phyloP scores from a whole-genome alignment of 192 early-diverging fungal species.

The Coemansia sp. region DNA sequence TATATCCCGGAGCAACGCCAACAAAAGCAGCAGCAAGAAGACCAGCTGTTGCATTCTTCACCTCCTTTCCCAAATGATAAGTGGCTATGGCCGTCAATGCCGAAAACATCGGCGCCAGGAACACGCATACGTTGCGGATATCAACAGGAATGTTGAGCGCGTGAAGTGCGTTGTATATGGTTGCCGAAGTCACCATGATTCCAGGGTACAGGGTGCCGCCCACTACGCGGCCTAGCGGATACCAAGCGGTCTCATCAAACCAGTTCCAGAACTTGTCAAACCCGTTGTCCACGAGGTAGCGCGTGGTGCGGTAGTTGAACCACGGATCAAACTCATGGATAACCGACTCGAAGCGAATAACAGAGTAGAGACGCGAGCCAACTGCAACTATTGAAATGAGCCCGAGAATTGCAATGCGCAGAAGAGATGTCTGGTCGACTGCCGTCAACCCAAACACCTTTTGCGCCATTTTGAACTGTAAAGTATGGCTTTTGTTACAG shows the following conservation, averaged over 20 bases:
- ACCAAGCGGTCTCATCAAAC: constrained; percentile 99
- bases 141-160: constrained; percentile 94
- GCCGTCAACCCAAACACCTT: constrained; percentile 53
- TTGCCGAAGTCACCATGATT: constrained; percentile 96
- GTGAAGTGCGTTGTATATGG: constrained; percentile 94
- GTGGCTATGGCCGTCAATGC: constrained; percentile 94
- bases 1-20: constrained; percentile 98
- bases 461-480: constrained; percentile 13
- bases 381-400: constrained; percentile 88
- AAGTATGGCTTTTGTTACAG: background rate
- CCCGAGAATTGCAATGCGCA: constrained; percentile 86
- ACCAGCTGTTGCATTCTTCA: constrained; percentile 90
- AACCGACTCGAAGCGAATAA: constrained; percentile 96
- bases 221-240: constrained; percentile 96
- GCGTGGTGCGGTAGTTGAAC: constrained; percentile 98
- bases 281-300: constrained; percentile 87
- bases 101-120: constrained; percentile 96
- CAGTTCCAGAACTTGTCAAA: constrained; percentile 99
- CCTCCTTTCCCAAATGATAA: constrained; percentile 89
- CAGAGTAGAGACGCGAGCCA: constrained; percentile 92
- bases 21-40: constrained; percentile 97
- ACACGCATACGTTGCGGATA: constrained; percentile 98
- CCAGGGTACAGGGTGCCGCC: constrained; percentile 99
- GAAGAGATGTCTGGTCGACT: constrained; percentile 57
- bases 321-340: constrained; percentile 99